These are phyloP conservation scores for Mycena vulgaris DNA, from an alignment of 768 basidiomycete species.

Conservation along the genomic window DNA sequence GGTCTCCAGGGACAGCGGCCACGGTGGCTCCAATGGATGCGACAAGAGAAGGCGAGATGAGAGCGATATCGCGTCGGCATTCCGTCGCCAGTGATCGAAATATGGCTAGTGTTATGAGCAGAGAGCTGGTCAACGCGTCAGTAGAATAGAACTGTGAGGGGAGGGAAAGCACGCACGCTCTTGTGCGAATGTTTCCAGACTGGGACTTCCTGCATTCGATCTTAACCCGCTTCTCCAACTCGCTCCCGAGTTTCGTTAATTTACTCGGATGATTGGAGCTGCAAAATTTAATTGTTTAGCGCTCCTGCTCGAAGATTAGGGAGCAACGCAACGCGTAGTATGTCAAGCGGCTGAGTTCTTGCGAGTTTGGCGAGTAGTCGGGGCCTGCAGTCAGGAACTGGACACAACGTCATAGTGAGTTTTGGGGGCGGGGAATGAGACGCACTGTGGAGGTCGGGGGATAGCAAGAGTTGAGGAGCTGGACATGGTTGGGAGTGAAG, in stretches of 20 bases:
- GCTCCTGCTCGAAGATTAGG: not conserved
- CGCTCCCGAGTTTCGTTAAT: conserved; percentile 80
- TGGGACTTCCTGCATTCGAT: conserved; percentile 77
- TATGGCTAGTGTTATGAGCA: conserved; percentile 88
- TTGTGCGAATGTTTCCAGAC: conserved; percentile 80
- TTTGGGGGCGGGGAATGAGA: not conserved
- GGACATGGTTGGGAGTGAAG: conserved; percentile 88
- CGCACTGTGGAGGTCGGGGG: conserved; percentile 75
- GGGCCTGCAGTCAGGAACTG: conserved; percentile 79
- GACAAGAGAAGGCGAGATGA: conserved; percentile 80
- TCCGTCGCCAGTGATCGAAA: conserved; percentile 87
- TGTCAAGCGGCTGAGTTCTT: conserved; percentile 87
- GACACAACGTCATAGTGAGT: conserved; percentile 17
- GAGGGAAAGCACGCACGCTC: conserved; percentile 73
- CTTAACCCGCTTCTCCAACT: conserved; percentile 82
- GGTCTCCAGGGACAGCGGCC: conserved; percentile 69
- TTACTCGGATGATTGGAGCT: conserved; percentile 86
- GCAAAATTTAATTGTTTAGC: conserved; percentile 12
- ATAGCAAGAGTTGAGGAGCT: conserved; percentile 89
- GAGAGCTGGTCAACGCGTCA: conserved; percentile 61
- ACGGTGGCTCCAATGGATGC: conserved; percentile 74
- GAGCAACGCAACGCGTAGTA: conserved; percentile 76
- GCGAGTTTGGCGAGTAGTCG: conserved; percentile 84
- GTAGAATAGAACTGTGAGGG: conserved; percentile 3
- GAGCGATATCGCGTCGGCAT: conserved; percentile 86